These are phyloP conservation scores for Amanita rimosa DNA, from an alignment of 768 basidiomycete species.

Conservation along the genomic window DNA sequence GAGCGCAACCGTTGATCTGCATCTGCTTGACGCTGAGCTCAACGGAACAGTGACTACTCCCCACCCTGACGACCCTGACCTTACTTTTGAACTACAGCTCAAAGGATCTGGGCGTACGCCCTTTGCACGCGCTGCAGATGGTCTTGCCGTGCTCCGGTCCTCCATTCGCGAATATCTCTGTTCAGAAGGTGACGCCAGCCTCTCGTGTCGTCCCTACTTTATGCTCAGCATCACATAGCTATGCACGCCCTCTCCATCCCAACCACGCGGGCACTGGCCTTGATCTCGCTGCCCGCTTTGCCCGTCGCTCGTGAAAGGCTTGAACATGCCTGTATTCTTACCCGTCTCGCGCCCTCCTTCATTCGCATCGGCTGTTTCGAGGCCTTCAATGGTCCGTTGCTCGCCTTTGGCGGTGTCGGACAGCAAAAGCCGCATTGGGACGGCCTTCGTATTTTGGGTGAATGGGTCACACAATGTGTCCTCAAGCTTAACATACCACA, in stretches of 20 bases:
- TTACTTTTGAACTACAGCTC: conserved; percentile 77
- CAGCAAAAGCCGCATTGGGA: conserved; percentile 71
- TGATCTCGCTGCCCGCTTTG: conserved; percentile 64
- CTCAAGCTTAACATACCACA: conserved; percentile 35
- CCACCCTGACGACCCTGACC: conserved; percentile 43
- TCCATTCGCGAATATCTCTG: conserved; percentile 91
- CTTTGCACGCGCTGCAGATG: conserved; percentile 87
- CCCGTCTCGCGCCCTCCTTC: conserved; percentile 83
- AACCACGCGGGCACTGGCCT: conserved; percentile 77
- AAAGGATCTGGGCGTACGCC: conserved; percentile 94
- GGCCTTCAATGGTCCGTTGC: conserved; percentile 59
- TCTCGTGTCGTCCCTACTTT: background rate
- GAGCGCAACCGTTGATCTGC: conserved; percentile 8
- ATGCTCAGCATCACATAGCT: conserved; percentile 15
- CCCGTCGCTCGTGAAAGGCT: conserved; percentile 64
- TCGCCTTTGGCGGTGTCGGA: conserved; percentile 67
- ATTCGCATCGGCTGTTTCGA: conserved; percentile 89
- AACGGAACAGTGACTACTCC: conserved; percentile 57
- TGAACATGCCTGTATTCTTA: conserved; percentile 65
- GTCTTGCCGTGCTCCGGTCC: conserved; percentile 89
- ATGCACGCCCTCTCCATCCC: conserved; percentile 74
- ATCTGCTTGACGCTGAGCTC: background rate
- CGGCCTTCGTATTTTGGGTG: conserved; percentile 58
- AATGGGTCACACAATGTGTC: conserved; percentile 62
- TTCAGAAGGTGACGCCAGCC: conserved; percentile 57